Conservation (phyloP, 345 rosid genomes). For the Eucalyptus viminalis region DNA sequence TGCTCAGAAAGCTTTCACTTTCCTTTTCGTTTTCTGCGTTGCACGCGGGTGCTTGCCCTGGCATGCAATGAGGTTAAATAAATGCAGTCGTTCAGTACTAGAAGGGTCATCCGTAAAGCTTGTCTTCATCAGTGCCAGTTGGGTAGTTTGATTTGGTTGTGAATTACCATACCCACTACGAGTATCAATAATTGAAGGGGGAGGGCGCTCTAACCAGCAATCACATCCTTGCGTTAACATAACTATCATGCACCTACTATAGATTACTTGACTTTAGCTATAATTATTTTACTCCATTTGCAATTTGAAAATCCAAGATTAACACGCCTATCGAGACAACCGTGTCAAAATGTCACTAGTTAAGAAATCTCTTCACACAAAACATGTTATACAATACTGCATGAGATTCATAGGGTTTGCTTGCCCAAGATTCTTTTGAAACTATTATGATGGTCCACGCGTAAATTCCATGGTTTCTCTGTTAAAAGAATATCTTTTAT, state of each 20-base stretch:
- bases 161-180: too few relatives aligned
- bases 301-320: not conserved
- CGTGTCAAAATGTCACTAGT: not conserved
- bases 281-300: not conserved
- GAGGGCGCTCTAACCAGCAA: not conserved
- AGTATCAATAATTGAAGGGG: not conserved
- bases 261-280: not conserved
- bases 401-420: not conserved
- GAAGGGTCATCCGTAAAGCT: not conserved
- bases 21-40: not conserved
- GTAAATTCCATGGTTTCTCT: not conserved
- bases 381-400: fast-evolving
- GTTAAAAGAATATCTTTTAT: not conserved
- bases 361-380: not conserved
- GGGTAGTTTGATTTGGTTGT: not conserved
- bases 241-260: not conserved
- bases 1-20: not conserved
- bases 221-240: not conserved
- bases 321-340: fast-evolving
- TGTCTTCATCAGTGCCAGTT: not conserved
- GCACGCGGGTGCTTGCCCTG: not conserved
- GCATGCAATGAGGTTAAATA: not conserved
- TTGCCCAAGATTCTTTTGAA: not conserved
- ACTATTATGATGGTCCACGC: not conserved
- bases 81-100: not conserved